A percentile compares a stretch with the other conserved stretches of the same genome.
Conservation (phyloP, 1,284 basidiomycete genomes). For the Fereydounia khargensis region DNA sequence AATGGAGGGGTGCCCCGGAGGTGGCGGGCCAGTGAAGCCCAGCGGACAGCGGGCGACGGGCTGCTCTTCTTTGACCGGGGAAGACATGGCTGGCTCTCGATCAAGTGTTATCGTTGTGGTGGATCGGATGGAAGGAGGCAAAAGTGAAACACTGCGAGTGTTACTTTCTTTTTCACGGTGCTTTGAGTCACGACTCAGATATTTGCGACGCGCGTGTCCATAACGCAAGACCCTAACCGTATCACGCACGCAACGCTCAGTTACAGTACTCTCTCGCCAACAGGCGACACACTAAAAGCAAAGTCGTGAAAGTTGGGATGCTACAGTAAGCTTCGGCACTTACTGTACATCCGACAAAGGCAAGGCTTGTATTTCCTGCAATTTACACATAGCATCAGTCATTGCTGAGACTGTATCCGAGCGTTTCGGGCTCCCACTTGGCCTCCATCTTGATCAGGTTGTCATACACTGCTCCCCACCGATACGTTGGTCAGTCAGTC, state of each 20-base stretch:
- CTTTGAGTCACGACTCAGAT: neutral
- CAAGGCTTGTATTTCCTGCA: neutral
- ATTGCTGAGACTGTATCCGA: constrained; percentile 40
- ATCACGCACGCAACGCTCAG: neutral
- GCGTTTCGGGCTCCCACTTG: constrained; percentile 58
- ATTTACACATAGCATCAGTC: neutral
- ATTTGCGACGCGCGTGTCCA: too few species aligned
- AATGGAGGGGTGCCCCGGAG: constrained; percentile 32
- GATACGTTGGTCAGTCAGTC: neutral
- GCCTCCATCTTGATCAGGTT: constrained; percentile 66
- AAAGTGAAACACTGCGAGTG: neutral
- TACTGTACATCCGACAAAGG: neutral
- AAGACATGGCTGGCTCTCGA: neutral
- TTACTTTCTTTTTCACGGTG: neutral
- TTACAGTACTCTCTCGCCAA: neutral
- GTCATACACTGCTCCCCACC: constrained; percentile 66
- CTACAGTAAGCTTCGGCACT: neutral
- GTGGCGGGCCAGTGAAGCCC: constrained; percentile 35
- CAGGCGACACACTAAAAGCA: neutral
- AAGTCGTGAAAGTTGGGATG: too few species aligned
- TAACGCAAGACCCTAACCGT: too few species aligned
- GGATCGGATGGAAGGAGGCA: neutral
- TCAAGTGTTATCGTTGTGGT: constrained; percentile 3
- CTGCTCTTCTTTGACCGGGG: neutral
- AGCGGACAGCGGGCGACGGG: constrained; percentile 19